Evolutionary conservation across 2,329 filamentous ascomycete species (phyloP), one percentile per base, ranked within the genome.

Genomic region (Chaetomiaceae sp.): DNA sequence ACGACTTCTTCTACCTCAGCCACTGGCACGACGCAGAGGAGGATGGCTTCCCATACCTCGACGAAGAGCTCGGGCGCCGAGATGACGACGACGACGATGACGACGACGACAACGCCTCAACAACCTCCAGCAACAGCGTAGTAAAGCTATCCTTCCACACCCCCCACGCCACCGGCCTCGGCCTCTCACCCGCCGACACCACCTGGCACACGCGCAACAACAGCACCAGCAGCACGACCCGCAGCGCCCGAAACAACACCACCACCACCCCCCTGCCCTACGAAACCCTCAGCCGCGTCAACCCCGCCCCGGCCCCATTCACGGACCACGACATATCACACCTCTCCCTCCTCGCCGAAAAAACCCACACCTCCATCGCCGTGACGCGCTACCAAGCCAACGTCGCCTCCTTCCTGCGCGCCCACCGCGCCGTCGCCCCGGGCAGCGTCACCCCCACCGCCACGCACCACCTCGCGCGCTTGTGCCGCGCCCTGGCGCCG

Each of bases 331-430:
- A 81, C 35, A 77, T 95, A 31, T 73, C 77, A 13, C 69, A 72
- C 4, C 72, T 95, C 2, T 75, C 80, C 3, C 70, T 74, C n/a
- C 73, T 81, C 3, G 78, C 79, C 48, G 70, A 76, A 2, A 64
- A 75, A 3, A 81, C 87, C 13, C 78, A 75, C 35, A 73, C 90
- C 21, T 86, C 83, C 51, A 78, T 91, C 17, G 90, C 96, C 58
- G 80, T 96, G 2, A 75, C 81, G 51, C 82, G 88, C 38, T 97
- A 97, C 67, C 78, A 92, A 52, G 85, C 92, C 74, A 92, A 97
- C 68, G 81, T 97, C 33, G 73, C 92, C 44, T 81, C 90, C 3
- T 96, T 95, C 65, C 76, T 97, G 58, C 85, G 93, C 23, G 79
- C 95, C 66, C 91, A 95, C 68, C 85, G 92, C 47, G 91, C 89